Conservation (phyloP, 805 yeast genomes). For the Lachancea fermentati region DNA sequence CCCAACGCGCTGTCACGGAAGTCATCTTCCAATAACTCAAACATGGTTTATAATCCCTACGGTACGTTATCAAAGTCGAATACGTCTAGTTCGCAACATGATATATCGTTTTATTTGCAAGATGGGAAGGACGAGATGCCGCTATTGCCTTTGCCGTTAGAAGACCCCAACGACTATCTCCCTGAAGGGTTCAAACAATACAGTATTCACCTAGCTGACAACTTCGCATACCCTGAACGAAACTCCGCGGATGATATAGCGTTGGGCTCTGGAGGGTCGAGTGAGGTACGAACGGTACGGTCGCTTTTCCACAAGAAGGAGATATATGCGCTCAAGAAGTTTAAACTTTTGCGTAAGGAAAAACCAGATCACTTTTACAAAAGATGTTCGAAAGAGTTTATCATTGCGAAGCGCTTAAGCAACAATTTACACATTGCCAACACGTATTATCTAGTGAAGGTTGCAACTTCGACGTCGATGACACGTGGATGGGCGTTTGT, state of each 20-base stretch:
- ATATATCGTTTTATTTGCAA: constrained; percentile 28
- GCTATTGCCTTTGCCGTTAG: constrained; percentile 54
- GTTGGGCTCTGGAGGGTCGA: constrained; percentile 69
- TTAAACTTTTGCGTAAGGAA: constrained; percentile 55
- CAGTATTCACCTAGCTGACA: constrained; percentile 45
- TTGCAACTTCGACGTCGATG: constrained; percentile 49
- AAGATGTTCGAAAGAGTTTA: constrained; percentile 58
- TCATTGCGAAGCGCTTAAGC: constrained; percentile 50
- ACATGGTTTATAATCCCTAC: constrained; percentile 60
- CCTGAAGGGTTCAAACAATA: constrained; percentile 50
- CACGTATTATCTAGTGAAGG: constrained; percentile 48
- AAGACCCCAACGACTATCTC: constrained; percentile 57
- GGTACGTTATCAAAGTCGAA: constrained; percentile 32
- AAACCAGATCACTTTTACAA: constrained; percentile 57
- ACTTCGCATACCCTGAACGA: constrained; percentile 43
- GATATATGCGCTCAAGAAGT: constrained; percentile 60
- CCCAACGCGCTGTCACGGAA: constrained; percentile 7
- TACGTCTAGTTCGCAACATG: constrained; percentile 12
- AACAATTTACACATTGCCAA: constrained; percentile 57
- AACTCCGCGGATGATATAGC: constrained; percentile 37
- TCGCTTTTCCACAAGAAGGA: constrained; percentile 34
- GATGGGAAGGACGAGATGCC: constrained; percentile 41
- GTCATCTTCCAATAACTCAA: constrained; percentile 24
- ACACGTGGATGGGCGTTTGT: constrained; percentile 74
- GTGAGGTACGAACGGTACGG: constrained; percentile 52